phyloP scores from a whole-genome alignment of 148 eudicot species.

The Chenopodium berlandieri region DNA sequence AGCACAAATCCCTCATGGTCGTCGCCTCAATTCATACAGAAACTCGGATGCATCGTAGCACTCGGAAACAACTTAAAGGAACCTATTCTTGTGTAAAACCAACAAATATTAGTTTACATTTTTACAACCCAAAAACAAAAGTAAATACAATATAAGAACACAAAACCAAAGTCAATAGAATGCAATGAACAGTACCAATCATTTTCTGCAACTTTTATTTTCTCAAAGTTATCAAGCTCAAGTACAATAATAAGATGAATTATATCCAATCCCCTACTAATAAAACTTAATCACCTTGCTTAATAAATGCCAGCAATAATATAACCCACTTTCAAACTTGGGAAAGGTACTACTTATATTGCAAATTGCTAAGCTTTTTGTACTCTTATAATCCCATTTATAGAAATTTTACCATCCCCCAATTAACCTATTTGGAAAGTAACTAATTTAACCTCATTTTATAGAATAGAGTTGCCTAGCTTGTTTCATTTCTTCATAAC shows the following conservation, averaged over 20 bases:
- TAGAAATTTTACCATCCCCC: conserved; percentile 25
- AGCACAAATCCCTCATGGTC: conserved; percentile 19
- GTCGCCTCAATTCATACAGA: background rate
- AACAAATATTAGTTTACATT: too few relatives aligned
- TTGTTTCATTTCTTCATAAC: conserved; percentile 23
- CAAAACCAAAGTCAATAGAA: conserved; percentile 14
- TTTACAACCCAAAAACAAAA: background rate
- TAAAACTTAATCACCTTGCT: conserved; percentile 24
- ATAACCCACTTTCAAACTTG: conserved; percentile 23
- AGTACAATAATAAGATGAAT: conserved; percentile 26
- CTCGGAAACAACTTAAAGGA: conserved; percentile 8
- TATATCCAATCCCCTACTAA: conserved; percentile 11
- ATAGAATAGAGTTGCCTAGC: conserved; percentile 15
- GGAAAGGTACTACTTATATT: conserved; percentile 1
- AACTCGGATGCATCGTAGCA: conserved; percentile 8
- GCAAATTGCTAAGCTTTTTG: conserved; percentile 20
- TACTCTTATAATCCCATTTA: conserved; percentile 20
- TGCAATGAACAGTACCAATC: conserved; percentile 22
- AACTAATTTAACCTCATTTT: conserved; percentile 16
- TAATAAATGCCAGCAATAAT: conserved; percentile 21
- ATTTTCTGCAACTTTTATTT: conserved; percentile 11
- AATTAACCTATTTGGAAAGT: conserved; percentile 26
- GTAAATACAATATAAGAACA: background rate
- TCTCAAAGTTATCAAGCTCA: conserved; percentile 14
- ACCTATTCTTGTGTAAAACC: background rate